Conservation (phyloP, 129 eudicot genomes). For the Lactuca saligna region DNA sequence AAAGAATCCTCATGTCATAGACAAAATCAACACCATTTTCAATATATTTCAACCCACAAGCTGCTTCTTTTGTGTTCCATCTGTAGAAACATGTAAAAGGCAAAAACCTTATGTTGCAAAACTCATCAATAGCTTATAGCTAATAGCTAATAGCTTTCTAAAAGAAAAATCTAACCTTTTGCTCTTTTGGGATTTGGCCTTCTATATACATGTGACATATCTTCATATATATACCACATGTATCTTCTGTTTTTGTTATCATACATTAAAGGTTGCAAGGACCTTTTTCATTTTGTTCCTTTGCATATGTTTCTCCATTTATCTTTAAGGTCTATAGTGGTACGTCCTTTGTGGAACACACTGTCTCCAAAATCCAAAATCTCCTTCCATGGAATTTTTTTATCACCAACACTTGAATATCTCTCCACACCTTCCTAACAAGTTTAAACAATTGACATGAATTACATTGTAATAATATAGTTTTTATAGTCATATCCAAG, state of each 20-base stretch:
- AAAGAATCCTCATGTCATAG: background rate
- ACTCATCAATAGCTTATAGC: background rate
- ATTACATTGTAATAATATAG: constrained; percentile 1
- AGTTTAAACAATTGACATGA: constrained; percentile 1
- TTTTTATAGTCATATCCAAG: background rate
- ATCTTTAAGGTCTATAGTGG: constrained; percentile 65
- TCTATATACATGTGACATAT: background rate
- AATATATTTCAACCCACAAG: too few species aligned
- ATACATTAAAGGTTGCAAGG: background rate
- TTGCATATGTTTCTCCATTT: constrained; percentile 82
- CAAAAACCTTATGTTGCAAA: background rate
- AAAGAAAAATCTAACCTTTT: background rate
- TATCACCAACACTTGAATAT: constrained; percentile 28
- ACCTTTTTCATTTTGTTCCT: constrained; percentile 25
- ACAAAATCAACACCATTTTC: too few species aligned
- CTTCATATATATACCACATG: background rate
- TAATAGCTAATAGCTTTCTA: background rate
- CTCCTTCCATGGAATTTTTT: constrained; percentile 63
- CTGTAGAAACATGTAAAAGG: background rate
- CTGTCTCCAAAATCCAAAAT: constrained; percentile 62
- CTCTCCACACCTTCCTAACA: constrained; percentile 61
- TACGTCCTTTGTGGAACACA: constrained; percentile 60
- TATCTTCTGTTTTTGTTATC: background rate
- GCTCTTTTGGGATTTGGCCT: background rate
- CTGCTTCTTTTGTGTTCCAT: too few species aligned